Evolutionary conservation across 2,329 filamentous ascomycete genomes (phyloP), one percentile per base, ranked within the genome.

Genomic region (Colletotrichum godetiae): DNA sequence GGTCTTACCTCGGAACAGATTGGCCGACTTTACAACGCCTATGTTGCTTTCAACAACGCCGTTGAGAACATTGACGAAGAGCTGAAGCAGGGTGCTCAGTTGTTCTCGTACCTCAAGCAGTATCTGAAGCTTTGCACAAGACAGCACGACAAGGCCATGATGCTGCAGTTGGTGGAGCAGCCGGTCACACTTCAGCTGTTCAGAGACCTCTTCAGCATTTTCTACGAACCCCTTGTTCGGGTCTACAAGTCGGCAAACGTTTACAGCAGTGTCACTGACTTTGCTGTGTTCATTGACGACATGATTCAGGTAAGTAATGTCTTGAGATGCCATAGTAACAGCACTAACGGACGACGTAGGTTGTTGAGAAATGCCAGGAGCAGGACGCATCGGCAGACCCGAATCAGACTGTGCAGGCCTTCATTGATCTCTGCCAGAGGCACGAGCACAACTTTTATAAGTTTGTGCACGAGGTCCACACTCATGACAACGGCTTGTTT

Each of bases 231-330:
- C 0, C 91, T 99, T 27, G 95, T 99, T 19, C 91, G 97, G 60
- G 97, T 99, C 0, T 99, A 99, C 88, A 99, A 98, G 84, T 98
- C 95, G 24, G 97, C 97, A 76, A 99, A 98, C 78, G 96, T 99
- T 31, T 98, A 98, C 87, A 97, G 92, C 86, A 97, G 94, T 80
- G 96, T 99, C 73, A 98, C 96, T 0, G 97, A 99, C 82, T 98
- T 99, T 84, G 94, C 96, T 0, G 88, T 92, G 52, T 99, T 99
- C 78, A 91, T 97, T 66, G 95, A 98, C 79, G 97, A 99, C 81
- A 94, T 95, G 81, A 98, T 98, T 77, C 89, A 91, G 79, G 95
- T 95, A 76, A 76, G 84, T 77, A 15, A 5, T 13, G 10, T 22
- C 13, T 12, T 12, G 57, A 11, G 13, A 1, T 35, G n/a, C 10